Percentiles rank a stretch among this genome's conserved stretches.
These are phyloP conservation scores for Coniochaeta sp. DNA, from an alignment of 2,329 filamentous ascomycete species.

Conservation along the genomic window DNA sequence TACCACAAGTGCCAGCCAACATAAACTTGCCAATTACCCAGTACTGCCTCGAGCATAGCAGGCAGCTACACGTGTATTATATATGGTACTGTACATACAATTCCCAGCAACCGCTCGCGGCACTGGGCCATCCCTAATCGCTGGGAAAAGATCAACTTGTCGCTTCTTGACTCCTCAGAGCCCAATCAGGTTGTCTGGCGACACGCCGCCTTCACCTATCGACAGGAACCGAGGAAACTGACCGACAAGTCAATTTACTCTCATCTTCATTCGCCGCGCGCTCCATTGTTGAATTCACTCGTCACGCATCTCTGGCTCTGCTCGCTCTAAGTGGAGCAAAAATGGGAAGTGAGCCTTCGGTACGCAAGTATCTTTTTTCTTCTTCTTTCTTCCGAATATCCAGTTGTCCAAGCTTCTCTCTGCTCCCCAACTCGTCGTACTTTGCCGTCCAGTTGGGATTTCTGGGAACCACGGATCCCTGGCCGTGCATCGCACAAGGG, in stretches of 20 bases:
- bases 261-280: background rate
- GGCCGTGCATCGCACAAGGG: background rate
- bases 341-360: background rate
- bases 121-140: background rate
- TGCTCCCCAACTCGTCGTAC: background rate
- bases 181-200: background rate
- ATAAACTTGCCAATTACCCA: background rate
- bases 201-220: background rate
- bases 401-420: background rate
- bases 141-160: background rate
- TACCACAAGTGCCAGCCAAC: background rate
- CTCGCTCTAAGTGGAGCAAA: background rate
- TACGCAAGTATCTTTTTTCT: too few species aligned
- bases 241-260: background rate
- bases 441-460: background rate
- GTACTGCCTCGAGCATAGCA: background rate
- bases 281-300: background rate
- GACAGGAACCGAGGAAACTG: background rate
- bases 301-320: background rate
- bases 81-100: background rate
- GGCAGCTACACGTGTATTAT: too few species aligned
- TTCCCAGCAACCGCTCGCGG: background rate
- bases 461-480: background rate
- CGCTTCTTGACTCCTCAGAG: background rate
- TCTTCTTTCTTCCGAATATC: background rate